Conservation (phyloP, 306 rosid species). For the Bauhinia variegata region DNA sequence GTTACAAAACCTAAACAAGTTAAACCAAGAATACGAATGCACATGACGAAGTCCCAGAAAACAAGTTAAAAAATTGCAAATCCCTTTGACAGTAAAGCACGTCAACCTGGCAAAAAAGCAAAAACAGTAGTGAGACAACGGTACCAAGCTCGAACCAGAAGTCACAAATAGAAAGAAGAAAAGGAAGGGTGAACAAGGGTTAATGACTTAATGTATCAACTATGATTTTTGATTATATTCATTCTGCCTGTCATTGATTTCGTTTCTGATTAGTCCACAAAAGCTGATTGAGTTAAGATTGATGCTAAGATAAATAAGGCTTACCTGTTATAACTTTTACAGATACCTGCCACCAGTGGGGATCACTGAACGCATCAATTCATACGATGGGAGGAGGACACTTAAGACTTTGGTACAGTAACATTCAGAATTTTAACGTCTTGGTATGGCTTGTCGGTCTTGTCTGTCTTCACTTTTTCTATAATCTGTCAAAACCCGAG, state of each 20-base stretch:
- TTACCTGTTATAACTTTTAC: not conserved
- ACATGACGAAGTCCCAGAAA: not conserved
- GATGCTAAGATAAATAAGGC: slow-evolving; percentile 7
- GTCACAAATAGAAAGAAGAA: not conserved
- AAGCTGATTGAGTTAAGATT: not conserved
- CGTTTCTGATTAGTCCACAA: too few relatives aligned
- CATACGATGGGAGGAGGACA: slow-evolving; percentile 11
- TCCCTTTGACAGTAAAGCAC: slow-evolving; percentile 12
- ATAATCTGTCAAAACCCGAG: slow-evolving; percentile 63
- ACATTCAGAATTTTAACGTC: slow-evolving; percentile 94
- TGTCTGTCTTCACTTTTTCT: slow-evolving; percentile 95
- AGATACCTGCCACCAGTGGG: too few relatives aligned
- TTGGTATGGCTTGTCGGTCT: slow-evolving; percentile 79
- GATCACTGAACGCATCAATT: too few relatives aligned
- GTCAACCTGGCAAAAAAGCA: slow-evolving; percentile 11
- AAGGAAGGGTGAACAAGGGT: too few relatives aligned
- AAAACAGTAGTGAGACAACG: not conserved
- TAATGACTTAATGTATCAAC: too few relatives aligned
- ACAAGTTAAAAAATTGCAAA: not conserved
- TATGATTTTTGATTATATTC: too few relatives aligned
- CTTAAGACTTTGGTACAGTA: slow-evolving; percentile 89
- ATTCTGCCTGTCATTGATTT: too few relatives aligned
- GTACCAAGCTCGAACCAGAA: not conserved
- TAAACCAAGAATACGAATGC: slow-evolving; percentile 4
- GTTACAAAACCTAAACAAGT: too few relatives aligned